These are phyloP conservation scores for Fragilaria radians DNA, from an alignment of 108 stramenopile genomes.

Conservation along the genomic window DNA sequence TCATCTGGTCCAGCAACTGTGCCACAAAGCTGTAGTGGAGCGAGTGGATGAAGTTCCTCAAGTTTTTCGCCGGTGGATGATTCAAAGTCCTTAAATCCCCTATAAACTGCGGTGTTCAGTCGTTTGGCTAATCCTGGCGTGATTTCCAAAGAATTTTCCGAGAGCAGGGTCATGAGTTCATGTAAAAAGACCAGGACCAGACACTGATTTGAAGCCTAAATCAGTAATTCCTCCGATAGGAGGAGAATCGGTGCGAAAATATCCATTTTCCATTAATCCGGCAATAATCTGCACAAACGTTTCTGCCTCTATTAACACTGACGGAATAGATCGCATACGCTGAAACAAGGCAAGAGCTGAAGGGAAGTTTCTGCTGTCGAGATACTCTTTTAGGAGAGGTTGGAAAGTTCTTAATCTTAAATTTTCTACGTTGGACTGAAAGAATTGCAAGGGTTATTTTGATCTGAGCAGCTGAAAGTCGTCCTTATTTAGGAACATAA, in stretches of 20 bases:
- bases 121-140: conserved; percentile 55
- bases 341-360: conserved; percentile 55
- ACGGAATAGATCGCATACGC: conserved; percentile 44
- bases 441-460: not conserved
- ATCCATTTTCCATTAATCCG: conserved; percentile 63
- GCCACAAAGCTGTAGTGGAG: conserved; percentile 30
- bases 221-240: conserved; percentile 35
- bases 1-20: conserved; percentile 1
- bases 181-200: conserved; percentile 66
- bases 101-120: conserved; percentile 56
- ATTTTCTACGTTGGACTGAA: conserved; percentile 8
- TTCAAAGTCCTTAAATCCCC: conserved; percentile 30
- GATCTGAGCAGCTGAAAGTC: not conserved
- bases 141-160: conserved; percentile 66
- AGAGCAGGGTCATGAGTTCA: conserved; percentile 62
- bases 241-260: conserved; percentile 30
- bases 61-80: conserved; percentile 2
- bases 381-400: conserved; percentile 59
- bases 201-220: conserved; percentile 30
- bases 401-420: conserved; percentile 64
- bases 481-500: not conserved
- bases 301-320: conserved; percentile 57
- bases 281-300: conserved; percentile 62
- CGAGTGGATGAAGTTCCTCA: conserved; percentile 41
- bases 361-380: conserved; percentile 43